Evolutionary conservation across 768 basidiomycete species (phyloP).

Genomic region (Leucocoprinus leucothites): DNA sequence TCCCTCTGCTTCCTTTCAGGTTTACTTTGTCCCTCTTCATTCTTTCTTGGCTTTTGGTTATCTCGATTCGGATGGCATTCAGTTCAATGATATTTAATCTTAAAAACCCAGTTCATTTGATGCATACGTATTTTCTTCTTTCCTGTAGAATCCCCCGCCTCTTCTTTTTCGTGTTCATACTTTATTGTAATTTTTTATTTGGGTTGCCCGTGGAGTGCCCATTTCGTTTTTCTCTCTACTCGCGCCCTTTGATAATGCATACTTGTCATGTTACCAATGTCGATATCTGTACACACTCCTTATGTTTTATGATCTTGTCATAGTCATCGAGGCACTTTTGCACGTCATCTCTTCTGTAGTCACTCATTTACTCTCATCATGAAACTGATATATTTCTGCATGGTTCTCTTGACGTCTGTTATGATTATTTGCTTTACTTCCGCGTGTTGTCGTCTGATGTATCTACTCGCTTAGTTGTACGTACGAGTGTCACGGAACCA

Average conservation of each 20-base stretch:
- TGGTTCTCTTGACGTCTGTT: neutral
- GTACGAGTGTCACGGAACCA: neutral
- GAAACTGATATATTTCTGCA: slow-evolving; percentile 1
- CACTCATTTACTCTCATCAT: neutral
- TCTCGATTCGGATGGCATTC: neutral
- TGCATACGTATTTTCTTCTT: neutral
- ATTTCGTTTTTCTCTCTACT: neutral
- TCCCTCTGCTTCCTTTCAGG: neutral
- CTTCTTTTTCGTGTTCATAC: neutral
- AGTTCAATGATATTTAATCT: neutral
- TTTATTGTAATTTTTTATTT: neutral
- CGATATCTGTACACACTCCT: neutral
- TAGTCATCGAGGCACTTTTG: neutral
- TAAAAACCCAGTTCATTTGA: neutral
- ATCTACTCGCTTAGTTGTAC: neutral
- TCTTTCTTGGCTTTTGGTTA: neutral
- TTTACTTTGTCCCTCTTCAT: neutral
- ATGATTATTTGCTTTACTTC: neutral
- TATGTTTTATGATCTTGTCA: slow-evolving; percentile 3
- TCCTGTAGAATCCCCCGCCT: neutral
- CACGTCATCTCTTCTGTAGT: neutral
- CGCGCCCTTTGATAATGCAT: too few species aligned
- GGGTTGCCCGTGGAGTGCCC: neutral
- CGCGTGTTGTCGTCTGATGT: neutral
- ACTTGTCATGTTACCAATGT: neutral